Evolutionary conservation across 768 basidiomycete species (phyloP), one percentile per base, ranked within the genome.

Genomic region (Termitomyces sp.): DNA sequence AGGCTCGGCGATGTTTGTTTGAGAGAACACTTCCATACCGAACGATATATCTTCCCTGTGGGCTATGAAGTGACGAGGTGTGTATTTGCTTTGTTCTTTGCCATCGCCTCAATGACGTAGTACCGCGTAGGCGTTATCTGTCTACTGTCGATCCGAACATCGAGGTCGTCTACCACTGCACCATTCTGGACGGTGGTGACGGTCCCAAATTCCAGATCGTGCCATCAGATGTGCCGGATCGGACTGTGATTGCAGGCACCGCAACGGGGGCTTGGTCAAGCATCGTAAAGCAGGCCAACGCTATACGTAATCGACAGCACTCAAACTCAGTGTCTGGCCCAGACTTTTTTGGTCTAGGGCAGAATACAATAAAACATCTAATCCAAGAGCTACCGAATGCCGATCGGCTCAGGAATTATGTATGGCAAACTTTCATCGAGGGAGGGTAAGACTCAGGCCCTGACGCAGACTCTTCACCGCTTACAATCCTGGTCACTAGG

Each of bases 261-360:
- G 89, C 91, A 32, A 94, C 91, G 0, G 91, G 91, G 32, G 89
- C 89, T 46, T 94, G 91, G 91, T 85, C 87, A 4, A 83, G 78
- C 62, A 88, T 94, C 61, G 89, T 94, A 50, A 86, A 85, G 64
- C 83, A 88, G 50, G 91, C 91, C 1, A 93, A 92, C 65, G 79
- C 81, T 42, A 84, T 93, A 58, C 83, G 91, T 48, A 85, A 89
- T 66, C 79, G 89, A 14, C 86, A 89, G 60, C 91, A 92, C 65
- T 89, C 86, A 43, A 92, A 92, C 68, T 90, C 88, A 5, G 89
- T 94, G 14, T 93, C 91, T 2, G 91, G 91, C 0, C 91, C 91
- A 14, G 91, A 93, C 71, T 92, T 92, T 69, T 93, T 91, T 65
- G 91, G 91, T 9, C 75, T 94, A 16, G 88, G 88, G 3, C 88